Percentiles rank a stretch among this genome's conserved stretches.
These are phyloP conservation scores for Glonium stellatum DNA, from an alignment of 495 filamentous ascomycete genomes.

Conservation along the genomic window DNA sequence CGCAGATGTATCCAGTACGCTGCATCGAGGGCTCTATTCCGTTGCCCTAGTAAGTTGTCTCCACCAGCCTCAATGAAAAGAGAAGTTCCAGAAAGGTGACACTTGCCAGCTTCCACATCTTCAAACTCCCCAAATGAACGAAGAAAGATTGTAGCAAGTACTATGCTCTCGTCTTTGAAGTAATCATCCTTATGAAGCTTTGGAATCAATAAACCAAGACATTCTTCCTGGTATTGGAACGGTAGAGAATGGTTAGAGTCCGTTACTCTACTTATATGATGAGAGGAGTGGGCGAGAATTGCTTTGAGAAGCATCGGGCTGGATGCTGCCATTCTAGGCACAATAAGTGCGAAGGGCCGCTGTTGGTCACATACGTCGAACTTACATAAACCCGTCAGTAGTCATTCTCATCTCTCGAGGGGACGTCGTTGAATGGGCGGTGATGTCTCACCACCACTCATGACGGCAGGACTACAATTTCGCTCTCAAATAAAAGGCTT, in stretches of 20 bases:
- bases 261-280: background rate
- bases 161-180: background rate
- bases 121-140: constrained; percentile 1
- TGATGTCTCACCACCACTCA: too few relatives aligned
- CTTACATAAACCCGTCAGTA: background rate
- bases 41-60: background rate
- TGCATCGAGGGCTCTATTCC: background rate
- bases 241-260: background rate
- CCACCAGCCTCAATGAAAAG: background rate
- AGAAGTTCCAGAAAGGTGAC: background rate
- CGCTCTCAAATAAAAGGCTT: background rate
- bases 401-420: too few relatives aligned
- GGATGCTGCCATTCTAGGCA: background rate
- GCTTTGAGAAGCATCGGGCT: background rate
- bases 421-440: too few relatives aligned
- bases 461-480: too few relatives aligned
- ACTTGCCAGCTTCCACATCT: background rate
- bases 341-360: background rate
- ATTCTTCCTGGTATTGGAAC: background rate
- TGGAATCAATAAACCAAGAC: background rate
- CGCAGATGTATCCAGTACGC: constrained; percentile 2
- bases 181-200: background rate
- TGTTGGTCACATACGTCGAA: background rate
- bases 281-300: background rate
- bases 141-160: background rate